These are phyloP conservation scores for Akebia trifoliata DNA, from an alignment of 164 flowering plant genomes.

Conservation along the genomic window DNA sequence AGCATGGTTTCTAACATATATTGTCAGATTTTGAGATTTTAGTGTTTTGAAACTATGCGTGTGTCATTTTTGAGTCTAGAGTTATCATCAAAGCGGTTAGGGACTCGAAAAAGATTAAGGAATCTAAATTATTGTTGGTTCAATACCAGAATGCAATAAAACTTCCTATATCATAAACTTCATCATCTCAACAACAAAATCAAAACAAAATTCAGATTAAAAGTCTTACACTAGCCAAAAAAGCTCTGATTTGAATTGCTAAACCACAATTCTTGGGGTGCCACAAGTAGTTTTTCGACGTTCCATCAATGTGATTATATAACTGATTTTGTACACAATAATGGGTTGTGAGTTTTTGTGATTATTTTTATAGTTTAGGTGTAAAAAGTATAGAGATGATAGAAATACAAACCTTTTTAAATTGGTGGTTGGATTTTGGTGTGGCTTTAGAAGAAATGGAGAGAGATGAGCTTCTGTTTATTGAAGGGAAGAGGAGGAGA, in stretches of 20 bases:
- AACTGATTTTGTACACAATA: slow-evolving; percentile 9
- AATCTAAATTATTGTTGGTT: no score
- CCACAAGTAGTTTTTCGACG: slow-evolving; percentile 14
- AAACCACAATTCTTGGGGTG: slow-evolving; percentile 23
- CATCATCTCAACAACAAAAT: no score
- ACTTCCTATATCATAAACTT: not conserved
- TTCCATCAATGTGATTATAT: not conserved
- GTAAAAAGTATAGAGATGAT: no score
- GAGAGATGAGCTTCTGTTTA: slow-evolving; percentile 19
- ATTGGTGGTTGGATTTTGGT: slow-evolving; percentile 13
- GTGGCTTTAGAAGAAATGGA: slow-evolving; percentile 20
- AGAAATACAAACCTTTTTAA: slow-evolving; percentile 29
- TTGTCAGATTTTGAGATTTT: no score
- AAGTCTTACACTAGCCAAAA: slow-evolving; percentile 48
- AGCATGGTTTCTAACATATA: no score
- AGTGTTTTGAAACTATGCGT: no score
- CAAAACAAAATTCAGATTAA: not conserved
- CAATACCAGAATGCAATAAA: no score
- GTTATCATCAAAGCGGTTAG: no score
- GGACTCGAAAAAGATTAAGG: no score
- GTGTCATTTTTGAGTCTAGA: no score
- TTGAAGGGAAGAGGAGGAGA: slow-evolving; percentile 17
- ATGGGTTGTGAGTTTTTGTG: not conserved
- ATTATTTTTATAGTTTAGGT: no score
- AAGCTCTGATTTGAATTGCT: slow-evolving; percentile 47